Percentiles rank a stretch among this genome's conserved stretches.
phyloP scores from a whole-genome alignment of 2,329 filamentous ascomycete species.

The Boeremia lycopersici region DNA sequence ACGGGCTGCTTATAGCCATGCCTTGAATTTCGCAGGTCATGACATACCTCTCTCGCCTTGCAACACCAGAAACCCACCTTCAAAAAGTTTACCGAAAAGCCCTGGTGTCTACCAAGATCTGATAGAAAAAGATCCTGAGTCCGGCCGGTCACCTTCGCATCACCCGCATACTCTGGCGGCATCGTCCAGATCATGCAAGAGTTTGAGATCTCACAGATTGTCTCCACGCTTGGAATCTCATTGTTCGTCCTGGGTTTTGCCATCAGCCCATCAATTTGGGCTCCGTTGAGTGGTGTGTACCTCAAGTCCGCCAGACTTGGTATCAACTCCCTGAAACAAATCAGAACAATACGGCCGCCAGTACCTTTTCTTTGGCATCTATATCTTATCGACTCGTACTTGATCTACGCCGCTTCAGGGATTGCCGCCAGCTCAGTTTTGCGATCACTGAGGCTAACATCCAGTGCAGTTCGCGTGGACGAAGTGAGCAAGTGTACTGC shows the following conservation, averaged over 20 bases:
- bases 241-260: slow-evolving; percentile 68
- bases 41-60: not conserved
- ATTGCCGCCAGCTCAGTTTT: slow-evolving; percentile 52
- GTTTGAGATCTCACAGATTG: slow-evolving; percentile 59
- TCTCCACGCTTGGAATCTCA: slow-evolving; percentile 67
- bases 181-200: slow-evolving; percentile 59
- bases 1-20: not conserved
- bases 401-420: slow-evolving; percentile 41
- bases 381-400: slow-evolving; percentile 69
- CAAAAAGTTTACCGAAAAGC: not conserved
- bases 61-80: not conserved
- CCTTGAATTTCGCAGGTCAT: not conserved
- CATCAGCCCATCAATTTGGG: slow-evolving; percentile 69
- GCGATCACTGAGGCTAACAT: slow-evolving; percentile 41
- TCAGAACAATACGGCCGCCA: slow-evolving; percentile 62
- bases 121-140: slow-evolving; percentile 13
- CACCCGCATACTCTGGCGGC: slow-evolving; percentile 69
- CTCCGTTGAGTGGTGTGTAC: slow-evolving; percentile 50
- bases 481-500: too few species aligned
- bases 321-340: not conserved
- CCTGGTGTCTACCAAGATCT: not conserved
- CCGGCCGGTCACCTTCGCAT: slow-evolving; percentile 66
- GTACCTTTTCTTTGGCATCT: slow-evolving; percentile 46
- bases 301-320: not conserved
- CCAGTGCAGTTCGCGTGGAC: too few species aligned